phyloP scores from a whole-genome alignment of 2,329 filamentous ascomycete genomes.

The Emericellopsis cladophorae region DNA sequence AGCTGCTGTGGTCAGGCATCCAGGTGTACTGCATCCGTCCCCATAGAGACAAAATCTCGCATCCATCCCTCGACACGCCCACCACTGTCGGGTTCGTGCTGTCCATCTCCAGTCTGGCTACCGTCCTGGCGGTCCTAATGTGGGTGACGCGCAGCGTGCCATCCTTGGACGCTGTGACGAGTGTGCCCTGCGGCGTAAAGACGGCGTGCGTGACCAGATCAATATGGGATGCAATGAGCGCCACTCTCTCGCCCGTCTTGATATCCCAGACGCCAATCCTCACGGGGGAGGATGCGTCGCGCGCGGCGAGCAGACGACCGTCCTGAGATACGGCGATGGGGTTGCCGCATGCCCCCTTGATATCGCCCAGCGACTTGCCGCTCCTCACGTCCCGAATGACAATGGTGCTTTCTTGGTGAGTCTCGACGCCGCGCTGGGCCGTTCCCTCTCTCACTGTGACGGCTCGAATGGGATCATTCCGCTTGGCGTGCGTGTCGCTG shows the following conservation, averaged over 20 bases:
- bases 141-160: conserved; percentile 23
- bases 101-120: conserved; percentile 18
- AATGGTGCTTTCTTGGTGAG: conserved; percentile 16
- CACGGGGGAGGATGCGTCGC: background rate
- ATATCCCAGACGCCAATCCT: conserved; percentile 20
- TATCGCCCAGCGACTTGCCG: conserved; percentile 17
- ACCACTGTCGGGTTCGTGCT: conserved; percentile 16
- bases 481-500: conserved; percentile 1
- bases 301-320: conserved; percentile 15
- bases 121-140: conserved; percentile 16
- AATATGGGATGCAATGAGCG: conserved; percentile 18
- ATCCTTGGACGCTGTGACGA: conserved; percentile 23
- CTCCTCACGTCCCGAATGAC: conserved; percentile 15
- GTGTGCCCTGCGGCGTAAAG: conserved; percentile 15
- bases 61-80: conserved; percentile 18
- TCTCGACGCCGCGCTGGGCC: conserved; percentile 15
- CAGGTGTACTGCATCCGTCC: conserved; percentile 23
- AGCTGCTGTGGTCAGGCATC: conserved; percentile 17
- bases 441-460: conserved; percentile 18
- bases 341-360: conserved; percentile 14
- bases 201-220: conserved; percentile 22
- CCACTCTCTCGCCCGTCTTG: conserved; percentile 14
- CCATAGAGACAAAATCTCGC: conserved; percentile 23
- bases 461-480: conserved; percentile 5
- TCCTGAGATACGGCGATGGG: conserved; percentile 20